Percentiles rank a stretch among this genome's conserved stretches.
Evolutionary conservation across 495 filamentous ascomycete genomes (phyloP).

Genomic region (Trichoderma parareesei): DNA sequence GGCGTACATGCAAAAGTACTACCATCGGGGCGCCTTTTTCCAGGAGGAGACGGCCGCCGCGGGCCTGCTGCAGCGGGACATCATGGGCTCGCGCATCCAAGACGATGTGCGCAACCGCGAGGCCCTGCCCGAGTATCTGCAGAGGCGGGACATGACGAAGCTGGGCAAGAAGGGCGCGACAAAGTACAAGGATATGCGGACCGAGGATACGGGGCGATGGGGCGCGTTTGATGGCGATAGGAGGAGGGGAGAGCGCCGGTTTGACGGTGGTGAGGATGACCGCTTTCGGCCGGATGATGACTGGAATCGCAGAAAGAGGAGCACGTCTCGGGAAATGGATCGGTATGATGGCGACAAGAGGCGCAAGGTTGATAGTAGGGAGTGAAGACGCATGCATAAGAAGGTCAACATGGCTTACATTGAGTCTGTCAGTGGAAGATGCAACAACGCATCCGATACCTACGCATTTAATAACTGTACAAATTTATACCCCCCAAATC

Average conservation of each 20-base stretch:
- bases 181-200: slow-evolving; percentile 78
- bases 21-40: slow-evolving; percentile 95
- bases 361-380: slow-evolving; percentile 45
- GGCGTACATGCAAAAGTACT: slow-evolving; percentile 90
- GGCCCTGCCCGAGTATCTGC: slow-evolving; percentile 83
- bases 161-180: slow-evolving; percentile 87
- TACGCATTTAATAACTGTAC: not conserved
- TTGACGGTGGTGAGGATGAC: slow-evolving; percentile 46
- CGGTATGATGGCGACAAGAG: slow-evolving; percentile 57
- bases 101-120: slow-evolving; percentile 77
- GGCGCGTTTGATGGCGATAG: slow-evolving; percentile 50
- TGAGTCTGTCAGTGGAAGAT: not conserved
- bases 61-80: slow-evolving; percentile 65
- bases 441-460: not conserved
- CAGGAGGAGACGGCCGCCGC: slow-evolving; percentile 66
- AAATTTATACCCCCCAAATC: not conserved
- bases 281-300: slow-evolving; percentile 58
- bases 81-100: slow-evolving; percentile 69
- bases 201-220: slow-evolving; percentile 87
- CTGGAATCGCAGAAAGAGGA: slow-evolving; percentile 50
- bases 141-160: slow-evolving; percentile 89
- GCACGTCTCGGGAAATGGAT: slow-evolving; percentile 53
- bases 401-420: not conserved
- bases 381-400: not conserved
- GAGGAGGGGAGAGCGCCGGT: slow-evolving; percentile 20